These are phyloP conservation scores for Beauveria asiatica DNA, from an alignment of 2,329 filamentous ascomycete genomes.

Conservation along the genomic window DNA sequence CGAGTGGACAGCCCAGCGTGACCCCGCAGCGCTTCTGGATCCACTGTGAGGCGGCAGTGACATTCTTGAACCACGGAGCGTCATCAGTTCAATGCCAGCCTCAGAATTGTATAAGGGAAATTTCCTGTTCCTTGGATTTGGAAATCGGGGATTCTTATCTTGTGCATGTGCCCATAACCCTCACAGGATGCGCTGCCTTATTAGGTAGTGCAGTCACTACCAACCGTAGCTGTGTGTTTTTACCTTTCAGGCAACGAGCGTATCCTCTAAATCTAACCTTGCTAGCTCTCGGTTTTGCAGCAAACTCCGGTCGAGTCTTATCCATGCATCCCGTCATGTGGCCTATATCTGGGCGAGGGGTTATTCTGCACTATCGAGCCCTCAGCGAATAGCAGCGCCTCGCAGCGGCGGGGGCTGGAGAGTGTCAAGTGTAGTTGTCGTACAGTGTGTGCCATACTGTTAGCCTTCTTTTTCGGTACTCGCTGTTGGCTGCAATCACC, in stretches of 20 bases:
- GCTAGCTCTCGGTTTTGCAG: not conserved
- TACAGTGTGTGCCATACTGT: slow-evolving; percentile 1
- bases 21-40: slow-evolving; percentile 2
- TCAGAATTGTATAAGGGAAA: not conserved
- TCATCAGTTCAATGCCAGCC: not conserved
- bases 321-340: slow-evolving; percentile 11
- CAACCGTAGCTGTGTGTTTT: not conserved
- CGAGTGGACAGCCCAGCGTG: not conserved
- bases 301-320: slow-evolving; percentile 2
- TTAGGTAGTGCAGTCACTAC: too few species aligned
- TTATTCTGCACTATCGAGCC: not conserved
- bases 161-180: not conserved
- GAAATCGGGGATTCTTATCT: not conserved
- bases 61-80: not conserved
- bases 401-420: not conserved
- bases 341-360: slow-evolving; percentile 4
- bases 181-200: not conserved
- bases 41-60: slow-evolving; percentile 5
- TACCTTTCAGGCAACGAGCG: not conserved
- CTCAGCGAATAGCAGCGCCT: slow-evolving; percentile 1
- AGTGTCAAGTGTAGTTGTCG: not conserved
- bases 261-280: not conserved
- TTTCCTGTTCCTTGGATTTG: not conserved
- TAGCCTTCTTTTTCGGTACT: not conserved
- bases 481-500: not conserved